Evolutionary conservation across 192 early-diverging fungal species (phyloP).

Genomic region (Coemansia sp.): DNA sequence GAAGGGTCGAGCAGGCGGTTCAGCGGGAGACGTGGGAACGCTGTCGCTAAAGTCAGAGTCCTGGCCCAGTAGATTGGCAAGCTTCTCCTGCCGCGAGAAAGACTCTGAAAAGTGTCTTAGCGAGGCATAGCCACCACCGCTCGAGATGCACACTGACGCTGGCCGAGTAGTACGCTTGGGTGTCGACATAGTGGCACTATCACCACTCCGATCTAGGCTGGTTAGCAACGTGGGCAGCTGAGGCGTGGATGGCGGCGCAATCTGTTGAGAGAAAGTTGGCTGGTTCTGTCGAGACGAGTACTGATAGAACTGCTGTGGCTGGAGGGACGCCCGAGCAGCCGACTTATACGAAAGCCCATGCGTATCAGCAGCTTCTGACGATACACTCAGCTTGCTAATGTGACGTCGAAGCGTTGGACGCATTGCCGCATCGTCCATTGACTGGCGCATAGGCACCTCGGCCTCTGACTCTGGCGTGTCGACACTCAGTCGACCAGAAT

Average conservation of each 20-base stretch:
- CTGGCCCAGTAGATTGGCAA: conserved; percentile 40
- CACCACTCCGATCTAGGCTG: conserved; percentile 7
- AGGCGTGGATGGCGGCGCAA: neutral
- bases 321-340: conserved; percentile 38
- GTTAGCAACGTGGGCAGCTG: neutral
- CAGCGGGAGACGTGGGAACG: conserved; percentile 37
- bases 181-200: neutral
- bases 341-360: conserved; percentile 13
- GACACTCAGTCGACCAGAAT: conserved; percentile 31
- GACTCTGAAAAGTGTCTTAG: conserved; percentile 33
- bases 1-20: conserved; percentile 17
- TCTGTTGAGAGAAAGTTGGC: neutral
- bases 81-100: conserved; percentile 42
- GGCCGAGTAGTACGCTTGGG: conserved; percentile 29
- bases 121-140: conserved; percentile 14
- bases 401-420: conserved; percentile 42
- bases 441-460: conserved; percentile 46
- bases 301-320: conserved; percentile 36
- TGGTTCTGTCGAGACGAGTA: conserved; percentile 23
- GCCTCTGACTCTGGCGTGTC: conserved; percentile 38
- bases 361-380: conserved; percentile 35
- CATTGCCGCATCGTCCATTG: conserved; percentile 42
- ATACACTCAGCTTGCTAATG: conserved; percentile 45
- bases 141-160: conserved; percentile 42
- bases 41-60: conserved; percentile 38